These are phyloP conservation scores for Tuber melanosporum DNA, from an alignment of 495 filamentous ascomycete genomes.

Conservation along the genomic window DNA sequence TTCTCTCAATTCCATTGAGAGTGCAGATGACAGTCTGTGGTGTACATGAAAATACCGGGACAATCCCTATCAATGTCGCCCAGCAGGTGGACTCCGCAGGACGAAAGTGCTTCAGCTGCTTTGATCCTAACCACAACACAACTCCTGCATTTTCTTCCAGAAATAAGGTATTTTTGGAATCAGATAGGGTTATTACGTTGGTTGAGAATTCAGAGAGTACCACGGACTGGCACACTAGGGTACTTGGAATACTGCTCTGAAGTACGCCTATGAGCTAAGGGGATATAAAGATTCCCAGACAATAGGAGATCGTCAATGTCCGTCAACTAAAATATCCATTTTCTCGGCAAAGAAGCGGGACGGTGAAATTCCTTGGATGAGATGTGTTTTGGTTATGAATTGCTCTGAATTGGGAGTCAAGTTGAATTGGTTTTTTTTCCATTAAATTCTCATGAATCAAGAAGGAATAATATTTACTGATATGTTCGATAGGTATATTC, in stretches of 20 bases:
- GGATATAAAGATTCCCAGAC: slow-evolving; percentile 45
- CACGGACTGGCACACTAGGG: slow-evolving; percentile 51
- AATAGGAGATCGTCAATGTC: neutral
- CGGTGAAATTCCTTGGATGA: slow-evolving; percentile 85
- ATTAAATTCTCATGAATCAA: slow-evolving; percentile 30
- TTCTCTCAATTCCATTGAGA: too few relatives aligned
- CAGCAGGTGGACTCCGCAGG: slow-evolving; percentile 84
- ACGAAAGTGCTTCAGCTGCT: slow-evolving; percentile 71
- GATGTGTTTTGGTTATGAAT: slow-evolving; percentile 73
- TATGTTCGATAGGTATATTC: slow-evolving; percentile 55
- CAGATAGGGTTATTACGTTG: slow-evolving; percentile 44
- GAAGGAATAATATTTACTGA: slow-evolving; percentile 8
- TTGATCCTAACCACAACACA: slow-evolving; percentile 68
- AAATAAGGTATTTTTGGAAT: slow-evolving; percentile 68
- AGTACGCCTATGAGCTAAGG: slow-evolving; percentile 61
- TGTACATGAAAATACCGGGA: too few relatives aligned
- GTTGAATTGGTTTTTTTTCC: too few relatives aligned
- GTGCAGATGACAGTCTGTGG: too few relatives aligned
- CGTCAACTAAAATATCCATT: slow-evolving; percentile 62
- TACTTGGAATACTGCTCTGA: slow-evolving; percentile 65
- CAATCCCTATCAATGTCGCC: slow-evolving; percentile 53
- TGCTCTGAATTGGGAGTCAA: slow-evolving; percentile 61
- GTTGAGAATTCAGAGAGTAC: slow-evolving; percentile 59
- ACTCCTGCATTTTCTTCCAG: slow-evolving; percentile 68
- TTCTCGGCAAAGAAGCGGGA: slow-evolving; percentile 83